Conservation (phyloP, 495 filamentous ascomycete genomes). For the Penicillium samsonianum region DNA sequence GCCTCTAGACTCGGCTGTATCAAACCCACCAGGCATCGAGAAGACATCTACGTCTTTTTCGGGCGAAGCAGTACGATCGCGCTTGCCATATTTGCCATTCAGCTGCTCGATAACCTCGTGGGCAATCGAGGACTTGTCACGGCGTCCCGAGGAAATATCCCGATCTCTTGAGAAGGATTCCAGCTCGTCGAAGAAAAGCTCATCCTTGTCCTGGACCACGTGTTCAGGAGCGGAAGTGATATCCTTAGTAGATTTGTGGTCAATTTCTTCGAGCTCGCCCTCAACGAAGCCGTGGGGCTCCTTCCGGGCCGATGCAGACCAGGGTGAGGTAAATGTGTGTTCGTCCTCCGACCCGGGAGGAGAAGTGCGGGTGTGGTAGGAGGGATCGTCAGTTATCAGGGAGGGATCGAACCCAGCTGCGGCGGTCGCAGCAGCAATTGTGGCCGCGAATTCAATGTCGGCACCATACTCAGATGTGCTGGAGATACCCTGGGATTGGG, state of each 20-base stretch:
- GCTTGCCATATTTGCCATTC: slow-evolving; percentile 23
- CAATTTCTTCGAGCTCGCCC: slow-evolving; percentile 31
- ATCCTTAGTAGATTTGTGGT: slow-evolving; percentile 20
- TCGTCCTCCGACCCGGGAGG: slow-evolving; percentile 61
- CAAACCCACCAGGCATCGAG: slow-evolving; percentile 48
- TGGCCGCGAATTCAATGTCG: slow-evolving; percentile 69
- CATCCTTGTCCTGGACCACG: slow-evolving; percentile 18
- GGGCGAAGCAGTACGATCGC: slow-evolving; percentile 16
- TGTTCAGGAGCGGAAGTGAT: slow-evolving; percentile 6
- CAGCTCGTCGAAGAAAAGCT: slow-evolving; percentile 27
- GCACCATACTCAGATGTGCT: slow-evolving; percentile 33
- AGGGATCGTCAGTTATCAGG: slow-evolving; percentile 65
- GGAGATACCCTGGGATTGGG: slow-evolving; percentile 20
- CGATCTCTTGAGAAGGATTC: slow-evolving; percentile 18
- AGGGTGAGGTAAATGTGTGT: slow-evolving; percentile 44
- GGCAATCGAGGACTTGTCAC: slow-evolving; percentile 25
- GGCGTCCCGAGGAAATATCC: slow-evolving; percentile 5
- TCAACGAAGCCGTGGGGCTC: slow-evolving; percentile 37
- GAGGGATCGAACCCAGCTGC: slow-evolving; percentile 70
- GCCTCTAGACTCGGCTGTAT: slow-evolving; percentile 20
- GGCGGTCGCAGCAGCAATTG: slow-evolving; percentile 67
- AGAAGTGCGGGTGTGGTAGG: slow-evolving; percentile 62
- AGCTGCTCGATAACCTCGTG: slow-evolving; percentile 35
- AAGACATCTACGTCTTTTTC: slow-evolving; percentile 26
- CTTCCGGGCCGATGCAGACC: slow-evolving; percentile 42